Evolutionary conservation across 805 yeast genomes (phyloP), one percentile per base, ranked within the genome.

Genomic region (Starmerella floricola): DNA sequence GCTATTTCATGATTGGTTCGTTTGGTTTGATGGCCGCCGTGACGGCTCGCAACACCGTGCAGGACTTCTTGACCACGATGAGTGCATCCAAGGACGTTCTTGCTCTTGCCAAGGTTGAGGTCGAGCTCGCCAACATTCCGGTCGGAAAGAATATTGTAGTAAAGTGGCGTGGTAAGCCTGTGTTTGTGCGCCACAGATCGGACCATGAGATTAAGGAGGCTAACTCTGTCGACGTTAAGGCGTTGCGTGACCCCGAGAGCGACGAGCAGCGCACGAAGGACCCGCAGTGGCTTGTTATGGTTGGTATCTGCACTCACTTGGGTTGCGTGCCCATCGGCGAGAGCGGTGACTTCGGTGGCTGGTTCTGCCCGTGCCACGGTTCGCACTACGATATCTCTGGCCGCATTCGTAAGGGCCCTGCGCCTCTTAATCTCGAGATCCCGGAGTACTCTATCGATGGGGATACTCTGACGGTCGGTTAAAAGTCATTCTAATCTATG

Each of bases 321-420:
- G 99, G 99, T 67, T 91, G 99, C 80, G 99, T 91, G 50, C 99
- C 99, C 56, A 91, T 91, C 61, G 99, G 99, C 65, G 97, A 91
- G 72, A 79, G 96, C 55, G 99, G 99, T 71, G 99, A 91, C 68
- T 91, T 76, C 59, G 97, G 96, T 65, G 99, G 99, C 65, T 91
- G 99, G 99, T 91, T 91, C 88, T 91, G 98, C 70, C 98, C 99
- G 54, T 91, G 98, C 74, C 99, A 93, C 75, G 99, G 98, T 76
- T 88, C 97, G 63, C 98, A 93, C 69, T 91, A 91, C 70, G 98
- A 91, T 71, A 93, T 93, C 71, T 87, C 96, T 52, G 99, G 99
- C 67, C 88, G 99, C 79, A 88, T 91, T 65, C 85, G 99, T 79
- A 88, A 78, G 73, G 99, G 99, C 58, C 99, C 99, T 58, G 99